Evolutionary conservation across 805 yeast species (phyloP).

Genomic region (Pichia phayaonensis): DNA sequence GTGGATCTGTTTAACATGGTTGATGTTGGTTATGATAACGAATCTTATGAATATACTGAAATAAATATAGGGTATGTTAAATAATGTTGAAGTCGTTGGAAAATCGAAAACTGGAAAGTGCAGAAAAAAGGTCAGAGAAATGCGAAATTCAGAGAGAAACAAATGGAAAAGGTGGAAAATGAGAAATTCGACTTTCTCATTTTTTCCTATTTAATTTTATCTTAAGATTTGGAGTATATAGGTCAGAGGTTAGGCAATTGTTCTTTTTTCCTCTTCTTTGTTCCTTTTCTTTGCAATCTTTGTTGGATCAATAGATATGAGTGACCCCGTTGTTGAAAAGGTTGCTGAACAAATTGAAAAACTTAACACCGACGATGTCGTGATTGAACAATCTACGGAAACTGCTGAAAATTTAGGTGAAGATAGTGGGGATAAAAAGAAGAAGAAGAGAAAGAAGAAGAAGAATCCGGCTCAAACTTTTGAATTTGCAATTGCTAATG

Average conservation of each 20-base stretch:
- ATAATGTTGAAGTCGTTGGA: neutral
- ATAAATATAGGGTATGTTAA: neutral
- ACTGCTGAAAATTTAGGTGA: slow-evolving; percentile 10
- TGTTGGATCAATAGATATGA: neutral
- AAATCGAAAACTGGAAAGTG: neutral
- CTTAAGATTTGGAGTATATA: too few relatives aligned
- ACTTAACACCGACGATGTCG: slow-evolving; percentile 3
- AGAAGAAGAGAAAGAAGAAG: slow-evolving; percentile 53
- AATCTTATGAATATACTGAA: neutral
- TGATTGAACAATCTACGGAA: neutral
- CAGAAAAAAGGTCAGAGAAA: neutral
- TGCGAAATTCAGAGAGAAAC: neutral
- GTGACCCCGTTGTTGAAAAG: neutral
- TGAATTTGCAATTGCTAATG: slow-evolving; percentile 44
- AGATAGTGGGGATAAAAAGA: slow-evolving; percentile 28
- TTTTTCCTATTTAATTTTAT: too few relatives aligned
- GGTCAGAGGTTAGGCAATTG: neutral
- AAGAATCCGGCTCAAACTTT: slow-evolving; percentile 43
- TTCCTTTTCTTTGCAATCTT: neutral
- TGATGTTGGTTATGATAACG: neutral
- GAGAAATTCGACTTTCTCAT: neutral
- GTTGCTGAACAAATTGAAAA: neutral
- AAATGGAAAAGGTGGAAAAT: neutral
- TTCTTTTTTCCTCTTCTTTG: neutral
- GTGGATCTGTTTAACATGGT: slow-evolving; percentile 1